Evolutionary conservation across 2,329 filamentous ascomycete genomes (phyloP).

Genomic region (Beauveria varroae): DNA sequence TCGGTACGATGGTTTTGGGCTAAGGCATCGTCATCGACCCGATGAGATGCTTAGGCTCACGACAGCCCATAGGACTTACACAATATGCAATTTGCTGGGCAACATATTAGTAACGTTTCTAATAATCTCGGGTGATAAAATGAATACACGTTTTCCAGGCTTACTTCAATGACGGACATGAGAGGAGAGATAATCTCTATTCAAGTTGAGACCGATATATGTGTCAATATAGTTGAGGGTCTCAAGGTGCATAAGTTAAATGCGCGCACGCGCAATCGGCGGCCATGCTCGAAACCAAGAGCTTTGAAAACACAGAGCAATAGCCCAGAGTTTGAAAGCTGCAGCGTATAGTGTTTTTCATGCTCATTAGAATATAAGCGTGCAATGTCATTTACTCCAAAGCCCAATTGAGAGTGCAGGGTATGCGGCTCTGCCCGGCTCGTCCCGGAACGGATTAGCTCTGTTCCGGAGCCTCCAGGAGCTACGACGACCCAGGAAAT

Average conservation of each 20-base stretch:
- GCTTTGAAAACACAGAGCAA: too few species aligned
- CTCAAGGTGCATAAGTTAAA: too few species aligned
- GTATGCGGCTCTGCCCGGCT: neutral
- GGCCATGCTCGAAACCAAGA: too few species aligned
- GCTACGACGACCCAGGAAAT: constrained; percentile 3
- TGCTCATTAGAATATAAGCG: neutral
- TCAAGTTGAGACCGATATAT: too few species aligned
- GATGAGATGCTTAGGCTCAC: neutral
- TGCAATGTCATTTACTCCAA: neutral
- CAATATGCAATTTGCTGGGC: neutral
- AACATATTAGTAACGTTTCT: neutral
- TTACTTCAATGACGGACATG: too few species aligned
- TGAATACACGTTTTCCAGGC: neutral
- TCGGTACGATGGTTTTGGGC: neutral
- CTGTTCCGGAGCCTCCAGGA: neutral
- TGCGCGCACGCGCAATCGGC: too few species aligned
- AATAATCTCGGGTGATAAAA: neutral
- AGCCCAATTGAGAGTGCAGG: neutral
- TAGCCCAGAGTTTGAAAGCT: too few species aligned
- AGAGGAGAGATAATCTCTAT: too few species aligned
- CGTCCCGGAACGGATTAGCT: constrained; percentile 7
- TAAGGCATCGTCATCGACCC: neutral
- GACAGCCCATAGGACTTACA: neutral
- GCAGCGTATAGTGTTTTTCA: neutral
- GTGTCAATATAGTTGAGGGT: too few species aligned